These are phyloP conservation scores for Monosporascus ibericus DNA, from an alignment of 2,329 filamentous ascomycete genomes.

Conservation along the genomic window DNA sequence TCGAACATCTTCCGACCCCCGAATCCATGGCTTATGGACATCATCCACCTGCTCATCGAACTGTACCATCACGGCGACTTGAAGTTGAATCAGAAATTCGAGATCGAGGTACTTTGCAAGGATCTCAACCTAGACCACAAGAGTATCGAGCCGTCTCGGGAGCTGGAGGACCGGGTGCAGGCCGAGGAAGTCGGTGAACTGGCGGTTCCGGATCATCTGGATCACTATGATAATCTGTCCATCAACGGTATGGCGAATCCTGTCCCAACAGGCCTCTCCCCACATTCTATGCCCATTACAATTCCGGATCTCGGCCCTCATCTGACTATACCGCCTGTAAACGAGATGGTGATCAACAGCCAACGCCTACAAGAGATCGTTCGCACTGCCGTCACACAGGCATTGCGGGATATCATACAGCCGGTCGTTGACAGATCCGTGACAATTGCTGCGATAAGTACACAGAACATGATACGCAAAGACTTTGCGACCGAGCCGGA, in stretches of 20 bases:
- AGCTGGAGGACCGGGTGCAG: slow-evolving; percentile 70
- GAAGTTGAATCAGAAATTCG: slow-evolving; percentile 95
- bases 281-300: slow-evolving; percentile 69
- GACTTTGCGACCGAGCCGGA: slow-evolving; percentile 93
- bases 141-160: slow-evolving; percentile 77
- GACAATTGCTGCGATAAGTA: slow-evolving; percentile 95
- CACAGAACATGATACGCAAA: slow-evolving; percentile 90
- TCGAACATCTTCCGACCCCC: slow-evolving; percentile 90
- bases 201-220: slow-evolving; percentile 60
- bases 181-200: slow-evolving; percentile 58
- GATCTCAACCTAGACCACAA: slow-evolving; percentile 89
- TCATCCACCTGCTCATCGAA: slow-evolving; percentile 84
- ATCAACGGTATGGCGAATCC: slow-evolving; percentile 67
- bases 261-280: slow-evolving; percentile 67
- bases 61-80: slow-evolving; percentile 89
- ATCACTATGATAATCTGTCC: slow-evolving; percentile 77
- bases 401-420: slow-evolving; percentile 92
- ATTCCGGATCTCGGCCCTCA: slow-evolving; percentile 79
- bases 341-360: slow-evolving; percentile 70
- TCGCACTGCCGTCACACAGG: slow-evolving; percentile 76
- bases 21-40: slow-evolving; percentile 97
- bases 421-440: slow-evolving; percentile 96
- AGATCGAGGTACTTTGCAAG: slow-evolving; percentile 96
- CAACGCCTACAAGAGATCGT: slow-evolving; percentile 70
- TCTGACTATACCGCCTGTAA: slow-evolving; percentile 74